These are phyloP conservation scores for Picea mariana DNA, from an alignment of 83 land plant species.

Conservation along the genomic window DNA sequence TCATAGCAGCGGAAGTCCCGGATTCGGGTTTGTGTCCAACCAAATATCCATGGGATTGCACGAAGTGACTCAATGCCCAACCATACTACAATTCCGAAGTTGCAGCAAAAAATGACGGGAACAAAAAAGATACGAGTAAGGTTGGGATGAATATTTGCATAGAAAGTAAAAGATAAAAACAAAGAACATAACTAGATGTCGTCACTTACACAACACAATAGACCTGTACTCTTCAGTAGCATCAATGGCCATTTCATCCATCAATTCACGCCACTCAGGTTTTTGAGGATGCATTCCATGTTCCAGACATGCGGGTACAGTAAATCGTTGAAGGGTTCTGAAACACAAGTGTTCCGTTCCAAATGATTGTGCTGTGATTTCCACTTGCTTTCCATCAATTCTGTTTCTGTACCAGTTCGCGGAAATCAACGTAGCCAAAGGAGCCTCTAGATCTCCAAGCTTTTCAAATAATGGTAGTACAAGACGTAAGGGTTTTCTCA, in stretches of 20 bases:
- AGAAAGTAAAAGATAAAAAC: slow-evolving; percentile 74
- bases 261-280: slow-evolving; percentile 63
- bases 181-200: slow-evolving; percentile 53
- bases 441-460: too few species aligned
- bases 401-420: slow-evolving; percentile 35
- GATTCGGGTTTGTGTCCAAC: slow-evolving; percentile 68
- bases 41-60: slow-evolving; percentile 86
- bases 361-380: slow-evolving; percentile 75
- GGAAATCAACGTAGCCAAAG: too few species aligned
- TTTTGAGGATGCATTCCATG: slow-evolving; percentile 50
- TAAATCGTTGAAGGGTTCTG: slow-evolving; percentile 70
- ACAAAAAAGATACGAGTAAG: too few species aligned
- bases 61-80: slow-evolving; percentile 84
- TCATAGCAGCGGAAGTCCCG: too few species aligned
- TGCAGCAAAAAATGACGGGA: slow-evolving; percentile 17
- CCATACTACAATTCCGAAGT: slow-evolving; percentile 85
- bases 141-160: slow-evolving; percentile 11
- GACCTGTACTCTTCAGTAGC: slow-evolving; percentile 74
- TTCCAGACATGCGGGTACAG: slow-evolving; percentile 79
- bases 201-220: slow-evolving; percentile 63
- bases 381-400: slow-evolving; percentile 81
- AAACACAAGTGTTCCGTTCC: slow-evolving; percentile 81
- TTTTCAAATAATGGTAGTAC: background rate
- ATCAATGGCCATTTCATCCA: slow-evolving; percentile 70
- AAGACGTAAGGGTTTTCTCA: background rate